Conservation (phyloP, 176 grass and related monocot genomes). For the Microstegium vimineum region DNA sequence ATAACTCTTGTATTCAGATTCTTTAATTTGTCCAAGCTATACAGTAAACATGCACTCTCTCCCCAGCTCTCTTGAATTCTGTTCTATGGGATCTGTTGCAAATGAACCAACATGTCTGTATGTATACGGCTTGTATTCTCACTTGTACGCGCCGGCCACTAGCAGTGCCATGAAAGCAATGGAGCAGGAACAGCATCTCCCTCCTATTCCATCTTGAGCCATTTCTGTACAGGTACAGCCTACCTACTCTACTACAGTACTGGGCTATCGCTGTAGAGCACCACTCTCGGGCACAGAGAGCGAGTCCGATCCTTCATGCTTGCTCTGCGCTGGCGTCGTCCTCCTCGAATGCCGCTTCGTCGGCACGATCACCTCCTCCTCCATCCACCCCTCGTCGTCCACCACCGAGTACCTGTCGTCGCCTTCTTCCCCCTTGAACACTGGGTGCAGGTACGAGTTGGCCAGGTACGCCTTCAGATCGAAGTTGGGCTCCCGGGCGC, state of each 20-base stretch:
- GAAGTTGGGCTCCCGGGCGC: slow-evolving; percentile 78
- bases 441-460: slow-evolving; percentile 68
- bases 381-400: slow-evolving; percentile 30
- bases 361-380: slow-evolving; percentile 63
- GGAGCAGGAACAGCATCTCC: background rate
- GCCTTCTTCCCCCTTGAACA: slow-evolving; percentile 53
- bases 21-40: background rate
- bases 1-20: background rate
- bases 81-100: background rate
- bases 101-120: background rate
- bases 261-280: background rate
- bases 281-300: slow-evolving; percentile 42
- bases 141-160: too few species aligned
- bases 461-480: slow-evolving; percentile 73
- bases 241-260: background rate
- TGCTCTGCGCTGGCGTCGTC: slow-evolving; percentile 71
- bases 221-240: background rate
- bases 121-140: too few species aligned
- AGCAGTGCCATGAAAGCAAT: background rate
- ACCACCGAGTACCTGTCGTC: slow-evolving; percentile 25
- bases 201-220: background rate
- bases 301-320: slow-evolving; percentile 45
- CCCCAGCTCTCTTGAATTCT: background rate
- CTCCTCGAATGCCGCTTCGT: slow-evolving; percentile 81
- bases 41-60: background rate